phyloP scores from a whole-genome alignment of 2,329 filamentous ascomycete species.

The Immersiporthe knoxdaviesiana region DNA sequence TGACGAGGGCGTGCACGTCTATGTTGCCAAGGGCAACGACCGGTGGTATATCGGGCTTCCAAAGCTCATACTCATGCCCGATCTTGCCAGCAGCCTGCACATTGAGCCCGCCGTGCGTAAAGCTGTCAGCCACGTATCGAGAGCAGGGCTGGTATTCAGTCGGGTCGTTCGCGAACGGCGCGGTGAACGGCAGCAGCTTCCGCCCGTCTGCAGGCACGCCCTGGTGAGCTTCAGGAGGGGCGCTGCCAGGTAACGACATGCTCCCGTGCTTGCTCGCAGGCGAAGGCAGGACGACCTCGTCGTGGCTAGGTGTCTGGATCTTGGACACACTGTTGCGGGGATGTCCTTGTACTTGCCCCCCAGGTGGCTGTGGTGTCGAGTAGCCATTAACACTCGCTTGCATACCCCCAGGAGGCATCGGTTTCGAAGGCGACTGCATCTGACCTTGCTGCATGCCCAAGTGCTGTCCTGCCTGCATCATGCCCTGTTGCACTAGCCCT shows the following conservation, averaged over 20 bases:
- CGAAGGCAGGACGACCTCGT: constrained; percentile 49
- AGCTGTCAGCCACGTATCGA: constrained; percentile 46
- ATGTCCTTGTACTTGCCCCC: constrained; percentile 47
- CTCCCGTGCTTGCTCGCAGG: constrained; percentile 50
- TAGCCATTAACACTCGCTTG: constrained; percentile 55
- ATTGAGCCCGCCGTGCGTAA: constrained; percentile 73
- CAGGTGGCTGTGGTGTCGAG: constrained; percentile 46
- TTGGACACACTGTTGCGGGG: constrained; percentile 56
- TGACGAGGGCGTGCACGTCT: constrained; percentile 86
- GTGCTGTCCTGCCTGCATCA: constrained; percentile 42
- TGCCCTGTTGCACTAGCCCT: constrained; percentile 45
- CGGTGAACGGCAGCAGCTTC: constrained; percentile 38
- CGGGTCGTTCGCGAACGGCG: constrained; percentile 47
- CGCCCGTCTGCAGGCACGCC: constrained; percentile 31
- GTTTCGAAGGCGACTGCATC: constrained; percentile 49
- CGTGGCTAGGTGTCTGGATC: constrained; percentile 45
- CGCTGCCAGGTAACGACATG: constrained; percentile 44
- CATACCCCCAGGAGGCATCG: constrained; percentile 50
- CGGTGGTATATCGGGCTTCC: constrained; percentile 75
- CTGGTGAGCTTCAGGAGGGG: constrained; percentile 40
- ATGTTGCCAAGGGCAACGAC: constrained; percentile 82
- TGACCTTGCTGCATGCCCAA: constrained; percentile 47
- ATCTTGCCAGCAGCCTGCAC: constrained; percentile 66
- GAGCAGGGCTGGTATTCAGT: constrained; percentile 60
- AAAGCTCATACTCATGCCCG: constrained; percentile 66